Evolutionary conservation across 805 yeast genomes (phyloP), one percentile per base, ranked within the genome.

Genomic region (Cyberlindnera mycetangii): DNA sequence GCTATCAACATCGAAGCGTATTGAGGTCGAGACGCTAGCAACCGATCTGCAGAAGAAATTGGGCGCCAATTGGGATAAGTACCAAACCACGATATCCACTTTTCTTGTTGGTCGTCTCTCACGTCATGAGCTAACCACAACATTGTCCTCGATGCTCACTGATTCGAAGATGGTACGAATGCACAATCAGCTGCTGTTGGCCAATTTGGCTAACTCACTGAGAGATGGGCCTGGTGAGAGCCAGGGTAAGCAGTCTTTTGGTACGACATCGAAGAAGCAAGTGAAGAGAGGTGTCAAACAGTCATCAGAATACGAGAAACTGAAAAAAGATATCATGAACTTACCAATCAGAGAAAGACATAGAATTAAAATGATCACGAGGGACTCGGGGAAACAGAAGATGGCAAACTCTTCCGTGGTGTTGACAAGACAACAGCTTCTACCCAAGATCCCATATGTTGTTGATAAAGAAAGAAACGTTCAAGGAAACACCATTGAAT

Each of bases 291-390:
- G 74, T 53, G 61, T 74, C 41, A 79, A 78, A 45, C 75, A 72
- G 45, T 74, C 87, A 51, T 69, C 85, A 8, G 96, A 89, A 64
- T 80, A 86, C 60, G 95, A 87, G 56, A 78, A 80, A 51, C 73
- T 93, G 59, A 89, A 90, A 58, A 85, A 81, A 59, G 92, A 89
- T 62, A 85, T 92, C 33, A 77, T 93, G 81, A 83, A 92, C 2
- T 70, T 92, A 52, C 88, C 97, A 0, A 78, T 85, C 2, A 74
- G 85, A 51, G 99, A 93, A 60, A 70, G 98, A 49, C 76, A 88
- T 51, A 72, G 98, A 59, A 80, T 92, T 47, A 88, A 89, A 60
- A 79, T 78, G 44, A 89, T 92, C 35, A 81, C 92, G 3, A 78
- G 83, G 58, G 97, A 90, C 35, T 74, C 89, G 3, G 92, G 95